Conservation (phyloP, 768 basidiomycete species). For the Lentinula sp. region DNA sequence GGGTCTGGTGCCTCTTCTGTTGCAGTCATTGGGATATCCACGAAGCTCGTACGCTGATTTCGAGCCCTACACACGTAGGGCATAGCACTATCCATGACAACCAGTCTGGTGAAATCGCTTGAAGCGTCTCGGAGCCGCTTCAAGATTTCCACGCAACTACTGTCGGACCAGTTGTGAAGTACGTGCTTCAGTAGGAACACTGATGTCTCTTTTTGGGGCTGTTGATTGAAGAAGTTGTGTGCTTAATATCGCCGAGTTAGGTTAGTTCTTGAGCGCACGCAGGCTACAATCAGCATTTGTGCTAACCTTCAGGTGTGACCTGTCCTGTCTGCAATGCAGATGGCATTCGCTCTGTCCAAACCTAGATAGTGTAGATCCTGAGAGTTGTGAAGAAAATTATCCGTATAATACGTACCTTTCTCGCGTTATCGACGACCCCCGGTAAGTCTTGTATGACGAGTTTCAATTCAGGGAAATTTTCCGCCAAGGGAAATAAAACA, state of each 20-base stretch:
- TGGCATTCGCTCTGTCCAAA: constrained; percentile 18
- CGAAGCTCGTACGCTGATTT: constrained; percentile 11
- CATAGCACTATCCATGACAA: constrained; percentile 35
- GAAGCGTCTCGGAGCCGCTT: constrained; percentile 35
- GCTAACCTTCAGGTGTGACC: constrained; percentile 17
- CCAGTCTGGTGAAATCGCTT: constrained; percentile 18
- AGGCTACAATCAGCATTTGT: not conserved
- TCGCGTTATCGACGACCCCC: constrained; percentile 6
- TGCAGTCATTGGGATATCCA: constrained; percentile 16
- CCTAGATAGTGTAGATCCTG: not conserved
- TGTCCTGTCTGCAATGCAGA: constrained; percentile 13
- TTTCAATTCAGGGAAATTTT: constrained; percentile 4
- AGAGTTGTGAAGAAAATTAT: too few relatives aligned
- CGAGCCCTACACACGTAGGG: constrained; percentile 24
- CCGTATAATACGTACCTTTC: not conserved
- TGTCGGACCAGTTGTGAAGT: constrained; percentile 51
- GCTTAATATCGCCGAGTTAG: constrained; percentile 13
- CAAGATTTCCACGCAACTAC: constrained; percentile 30
- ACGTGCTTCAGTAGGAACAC: constrained; percentile 43
- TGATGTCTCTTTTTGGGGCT: constrained; percentile 27
- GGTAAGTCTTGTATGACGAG: constrained; percentile 12
- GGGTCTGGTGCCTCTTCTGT: constrained; percentile 24
- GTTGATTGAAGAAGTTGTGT: constrained; percentile 48
- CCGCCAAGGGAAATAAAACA: constrained; percentile 6
- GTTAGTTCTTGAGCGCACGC: not conserved